Conservation (phyloP, 331 rosid species). For the Quercus lobata region DNA sequence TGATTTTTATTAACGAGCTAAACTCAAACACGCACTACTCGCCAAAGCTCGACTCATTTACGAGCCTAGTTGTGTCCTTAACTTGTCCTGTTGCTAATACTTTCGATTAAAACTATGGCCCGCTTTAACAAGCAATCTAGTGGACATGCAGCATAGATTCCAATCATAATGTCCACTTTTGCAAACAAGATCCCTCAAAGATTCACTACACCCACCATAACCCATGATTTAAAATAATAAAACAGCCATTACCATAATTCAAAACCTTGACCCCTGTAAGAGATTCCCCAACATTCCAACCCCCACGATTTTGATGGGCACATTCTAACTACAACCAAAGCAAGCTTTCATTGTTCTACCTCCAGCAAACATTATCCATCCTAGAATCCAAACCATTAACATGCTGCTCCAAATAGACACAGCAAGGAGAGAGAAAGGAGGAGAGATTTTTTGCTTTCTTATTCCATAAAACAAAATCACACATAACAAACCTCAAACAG, state of each 20-base stretch:
- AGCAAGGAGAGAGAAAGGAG: neutral
- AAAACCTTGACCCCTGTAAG: neutral
- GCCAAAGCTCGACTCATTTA: too few species aligned
- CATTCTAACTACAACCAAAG: neutral
- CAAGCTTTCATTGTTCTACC: neutral
- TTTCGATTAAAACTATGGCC: too few species aligned
- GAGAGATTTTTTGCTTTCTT: neutral
- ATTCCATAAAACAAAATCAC: neutral
- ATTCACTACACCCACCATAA: too few species aligned
- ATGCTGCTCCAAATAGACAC: neutral
- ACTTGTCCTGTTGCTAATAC: too few species aligned
- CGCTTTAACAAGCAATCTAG: too few species aligned
- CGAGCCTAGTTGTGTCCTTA: too few species aligned
- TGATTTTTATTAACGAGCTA: too few species aligned
- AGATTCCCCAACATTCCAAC: neutral
- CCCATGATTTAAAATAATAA: too few species aligned
- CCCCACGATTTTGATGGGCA: neutral
- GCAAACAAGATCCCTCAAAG: too few species aligned
- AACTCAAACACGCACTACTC: too few species aligned
- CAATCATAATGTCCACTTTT: too few species aligned
- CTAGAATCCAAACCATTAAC: neutral
- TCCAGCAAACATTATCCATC: neutral
- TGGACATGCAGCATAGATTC: too few species aligned
- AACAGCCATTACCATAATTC: neutral
- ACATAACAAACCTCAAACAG: neutral